Percentiles rank a stretch among this genome's conserved stretches.
Evolutionary conservation across 495 filamentous ascomycete genomes (phyloP).

Genomic region (Podospora bellae-mahoneyi): DNA sequence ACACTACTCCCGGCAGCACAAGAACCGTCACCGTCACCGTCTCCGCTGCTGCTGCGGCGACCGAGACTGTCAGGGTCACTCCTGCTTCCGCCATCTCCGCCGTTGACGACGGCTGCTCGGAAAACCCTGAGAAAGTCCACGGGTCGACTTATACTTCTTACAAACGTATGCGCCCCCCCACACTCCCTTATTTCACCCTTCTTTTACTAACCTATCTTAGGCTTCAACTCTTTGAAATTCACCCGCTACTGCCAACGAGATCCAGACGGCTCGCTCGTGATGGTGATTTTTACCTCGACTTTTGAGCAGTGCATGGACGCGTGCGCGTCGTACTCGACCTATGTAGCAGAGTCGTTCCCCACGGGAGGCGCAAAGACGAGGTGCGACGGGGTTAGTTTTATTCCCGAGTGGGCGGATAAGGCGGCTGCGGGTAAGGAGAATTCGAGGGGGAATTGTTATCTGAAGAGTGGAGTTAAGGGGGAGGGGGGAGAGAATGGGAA

Average conservation of each 20-base stretch:
- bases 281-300: constrained; percentile 39
- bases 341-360: constrained; percentile 29
- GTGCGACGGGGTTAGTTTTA: constrained; percentile 43
- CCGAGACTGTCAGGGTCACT: constrained; percentile 27
- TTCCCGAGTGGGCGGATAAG: constrained; percentile 43
- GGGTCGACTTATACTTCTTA: constrained; percentile 32
- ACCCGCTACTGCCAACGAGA: constrained; percentile 43
- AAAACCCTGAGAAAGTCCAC: constrained; percentile 28
- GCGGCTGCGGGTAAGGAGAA: constrained; percentile 24
- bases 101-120: constrained; percentile 40
- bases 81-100: constrained; percentile 10
- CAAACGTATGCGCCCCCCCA: constrained; percentile 16
- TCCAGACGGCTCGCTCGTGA: constrained; percentile 29
- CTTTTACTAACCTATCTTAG: constrained; percentile 18
- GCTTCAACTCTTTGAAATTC: constrained; percentile 33
- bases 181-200: too few relatives aligned
- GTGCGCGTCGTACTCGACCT: constrained; percentile 42
- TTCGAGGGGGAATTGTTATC: constrained; percentile 47
- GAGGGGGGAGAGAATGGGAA: constrained; percentile 28
- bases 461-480: constrained; percentile 43
- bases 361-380: constrained; percentile 31
- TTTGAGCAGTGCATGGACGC: constrained; percentile 48
- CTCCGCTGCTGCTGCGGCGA: neutral
- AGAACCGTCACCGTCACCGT: neutral
- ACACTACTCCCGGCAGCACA: neutral